A percentile compares a stretch with the other conserved stretches of the same genome.
phyloP scores from a whole-genome alignment of 371 early-diverging fungal species.

The Paraphysoderma sedebokerense region DNA sequence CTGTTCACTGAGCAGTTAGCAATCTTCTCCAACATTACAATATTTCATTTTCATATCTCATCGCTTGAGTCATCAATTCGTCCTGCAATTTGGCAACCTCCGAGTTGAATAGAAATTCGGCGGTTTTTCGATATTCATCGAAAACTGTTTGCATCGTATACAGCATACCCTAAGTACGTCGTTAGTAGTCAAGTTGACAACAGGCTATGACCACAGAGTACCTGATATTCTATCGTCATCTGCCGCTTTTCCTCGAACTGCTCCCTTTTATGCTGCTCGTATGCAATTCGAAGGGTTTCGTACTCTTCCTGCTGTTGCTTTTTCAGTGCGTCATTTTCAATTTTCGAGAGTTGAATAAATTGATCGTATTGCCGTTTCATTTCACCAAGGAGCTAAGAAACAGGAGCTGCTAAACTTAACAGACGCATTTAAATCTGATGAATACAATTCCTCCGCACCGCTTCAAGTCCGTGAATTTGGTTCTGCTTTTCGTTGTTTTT shows the following conservation, averaged over 20 bases:
- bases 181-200: no score
- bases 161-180: constrained; percentile 19
- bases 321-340: constrained; percentile 26
- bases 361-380: constrained; percentile 33
- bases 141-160: constrained; percentile 30
- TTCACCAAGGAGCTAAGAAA: constrained; percentile 20
- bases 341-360: constrained; percentile 26
- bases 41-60: constrained; percentile 32
- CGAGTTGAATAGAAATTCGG: constrained; percentile 27
- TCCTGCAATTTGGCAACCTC: constrained; percentile 32
- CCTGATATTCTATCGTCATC: constrained; percentile 23
- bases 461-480: constrained; percentile 33
- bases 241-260: constrained; percentile 26
- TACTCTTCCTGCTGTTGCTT: constrained; percentile 18
- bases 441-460: constrained; percentile 12
- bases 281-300: constrained; percentile 16
- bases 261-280: constrained; percentile 18
- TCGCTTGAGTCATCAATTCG: constrained; percentile 20
- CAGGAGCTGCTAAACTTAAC: constrained; percentile 1
- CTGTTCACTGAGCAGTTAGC: no score
- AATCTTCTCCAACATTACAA: constrained; percentile 6
- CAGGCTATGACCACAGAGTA: constrained; percentile 2
- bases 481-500: constrained; percentile 30
- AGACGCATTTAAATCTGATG: no score
- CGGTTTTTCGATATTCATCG: constrained; percentile 27